phyloP scores from a whole-genome alignment of 2,329 filamentous ascomycete genomes.

The Cladosporium phlei region DNA sequence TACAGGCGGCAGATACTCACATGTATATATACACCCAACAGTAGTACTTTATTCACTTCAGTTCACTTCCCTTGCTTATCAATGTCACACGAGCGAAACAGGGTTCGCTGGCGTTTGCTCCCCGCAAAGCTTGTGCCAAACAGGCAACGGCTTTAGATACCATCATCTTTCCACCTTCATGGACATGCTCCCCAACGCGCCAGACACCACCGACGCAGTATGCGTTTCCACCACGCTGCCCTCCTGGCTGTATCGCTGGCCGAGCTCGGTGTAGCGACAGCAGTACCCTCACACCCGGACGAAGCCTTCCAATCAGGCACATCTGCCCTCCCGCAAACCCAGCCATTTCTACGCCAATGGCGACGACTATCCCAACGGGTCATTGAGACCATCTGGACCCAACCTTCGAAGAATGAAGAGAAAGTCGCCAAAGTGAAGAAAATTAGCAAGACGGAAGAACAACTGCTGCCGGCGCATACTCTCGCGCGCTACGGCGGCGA shows the following conservation, averaged over 20 bases:
- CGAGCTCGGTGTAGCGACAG: conserved; percentile 13
- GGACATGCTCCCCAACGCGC: background rate
- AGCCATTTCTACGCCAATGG: conserved; percentile 15
- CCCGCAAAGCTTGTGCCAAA: background rate
- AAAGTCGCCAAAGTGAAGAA: background rate
- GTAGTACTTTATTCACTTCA: too few relatives aligned
- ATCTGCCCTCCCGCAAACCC: conserved; percentile 6
- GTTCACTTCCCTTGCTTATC: too few relatives aligned
- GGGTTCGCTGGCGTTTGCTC: too few relatives aligned
- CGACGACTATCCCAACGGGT: conserved; percentile 16
- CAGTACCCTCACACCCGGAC: conserved; percentile 16
- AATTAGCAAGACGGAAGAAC: background rate
- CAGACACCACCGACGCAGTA: conserved; percentile 1
- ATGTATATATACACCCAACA: too few relatives aligned
- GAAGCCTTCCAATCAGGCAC: conserved; percentile 12
- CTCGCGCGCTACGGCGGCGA: conserved; percentile 63
- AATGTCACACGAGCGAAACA: too few relatives aligned
- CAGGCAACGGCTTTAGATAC: background rate
- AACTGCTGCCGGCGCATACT: conserved; percentile 19
- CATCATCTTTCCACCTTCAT: conserved; percentile 9
- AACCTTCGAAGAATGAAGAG: background rate
- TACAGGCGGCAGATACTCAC: too few relatives aligned
- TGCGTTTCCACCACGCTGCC: conserved; percentile 14
- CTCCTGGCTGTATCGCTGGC: conserved; percentile 16
- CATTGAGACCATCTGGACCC: conserved; percentile 17